Base-by-base conservation (phyloP, 352 stramenopile genomes). In the Bremia lactucae region DNA sequence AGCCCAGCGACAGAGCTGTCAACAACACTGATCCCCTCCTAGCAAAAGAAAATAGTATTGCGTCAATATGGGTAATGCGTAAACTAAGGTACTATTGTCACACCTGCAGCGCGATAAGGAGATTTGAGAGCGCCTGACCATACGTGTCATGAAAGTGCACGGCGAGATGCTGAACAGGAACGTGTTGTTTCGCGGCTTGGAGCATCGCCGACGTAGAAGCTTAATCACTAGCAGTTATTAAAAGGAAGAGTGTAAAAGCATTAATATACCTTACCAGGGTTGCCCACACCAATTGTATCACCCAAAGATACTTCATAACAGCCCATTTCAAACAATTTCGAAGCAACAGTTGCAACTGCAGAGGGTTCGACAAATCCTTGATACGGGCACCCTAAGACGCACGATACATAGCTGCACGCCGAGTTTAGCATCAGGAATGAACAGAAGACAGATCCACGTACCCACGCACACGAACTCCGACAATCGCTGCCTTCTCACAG, bases 91-190 rank as follows among this genome's bases (percentile, higher is more conserved):
- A 10, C 3, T 5, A 7, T 26, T 46, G 36, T 54, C n/a, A n/a
- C n/a, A 91, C 78, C 70, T 94, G 80, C 21, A 93, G 52, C 13
- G 81, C 82, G 20, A 93, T 65, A 6, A 98, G 64, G 47, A 98
- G 96, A 50, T 98, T 98, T 28, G 91, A 83, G 28, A 98, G 66
- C 6, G 91, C 94, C 70, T 97, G 90, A 24, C 94, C 95, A 55
- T 97, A 98, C 4, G 95, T 98, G 59, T 98, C 86, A 67, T 98
- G 95, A 59, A 98, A 98, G 59, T 98, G 95, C 38, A 97, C 91
- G 0, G 95, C 94, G 10, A 98, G 59, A 33, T 85, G 68, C 11
- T 95, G 59, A 6, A 87, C 62, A 1, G 89, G 83, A 21, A 96
- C 66, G 13, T 86, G 68, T 38, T 80, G 45, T 61, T 87, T 88